Base-by-base conservation (phyloP, 2,329 filamentous ascomycete genomes). In the Sphaerostilbella broomeana region DNA sequence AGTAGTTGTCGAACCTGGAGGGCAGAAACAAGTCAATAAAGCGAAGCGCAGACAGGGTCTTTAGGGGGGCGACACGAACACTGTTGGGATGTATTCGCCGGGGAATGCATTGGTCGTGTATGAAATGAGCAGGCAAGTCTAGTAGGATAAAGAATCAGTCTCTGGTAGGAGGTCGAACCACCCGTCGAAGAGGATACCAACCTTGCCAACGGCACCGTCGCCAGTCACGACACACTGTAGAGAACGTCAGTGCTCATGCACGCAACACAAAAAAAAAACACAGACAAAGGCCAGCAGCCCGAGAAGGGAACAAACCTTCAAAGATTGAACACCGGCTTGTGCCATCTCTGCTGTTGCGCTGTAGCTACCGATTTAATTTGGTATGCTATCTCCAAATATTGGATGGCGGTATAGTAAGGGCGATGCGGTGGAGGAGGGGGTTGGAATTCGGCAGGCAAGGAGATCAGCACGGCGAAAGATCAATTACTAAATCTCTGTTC, bases 21-120 rank as follows among this genome's bases (percentile, higher is more conserved):
- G 34, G 32, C 13, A 29, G n/a, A 5, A 40, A 50, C 45, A 55
- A 47, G 42, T 32, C 50, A 19, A 29, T 43, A 16, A 41, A 38
- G 27, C 28, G 13, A 4, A 28, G 29, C 15, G 44, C 43, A 26
- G 40, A 34, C 26, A 28, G 42, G 48, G 13, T 20, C 33, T 7
- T 36, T 19, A 22, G 31, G 38, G 25, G 27, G 47, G 24, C 32
- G 40, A 26, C n/a, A 73, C 83, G 65, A 70, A 92, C 85, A 98
- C 92, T 56, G 92, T 98, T 52, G 92, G 92, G 55, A 98, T 97
- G 68, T 98, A 98, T 75, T 98, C 92, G 65, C 92, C 92, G n/a
- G 92, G 92, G 65, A 98, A 98, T 51, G 92, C 92, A 72, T 97
- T 98, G 49, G 92, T 98, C 49, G 92, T 97, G 72, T 98, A 98